Conservation (phyloP, 257 asterid genomes). For the Ophiorrhiza pumila region DNA sequence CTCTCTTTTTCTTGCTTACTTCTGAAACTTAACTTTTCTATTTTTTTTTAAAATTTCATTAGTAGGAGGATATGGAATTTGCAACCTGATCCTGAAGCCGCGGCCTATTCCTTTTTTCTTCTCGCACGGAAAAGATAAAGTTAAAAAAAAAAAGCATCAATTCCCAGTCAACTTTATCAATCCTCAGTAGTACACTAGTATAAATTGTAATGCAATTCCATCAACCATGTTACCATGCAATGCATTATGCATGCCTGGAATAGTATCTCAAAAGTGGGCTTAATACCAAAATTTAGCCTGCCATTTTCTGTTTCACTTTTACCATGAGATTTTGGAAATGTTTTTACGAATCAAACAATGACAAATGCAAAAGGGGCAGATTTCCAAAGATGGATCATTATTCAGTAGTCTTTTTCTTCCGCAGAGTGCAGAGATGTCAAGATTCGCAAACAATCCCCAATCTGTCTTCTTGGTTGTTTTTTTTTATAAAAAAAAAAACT, state of each 20-base stretch:
- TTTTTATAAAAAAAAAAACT: too few species aligned
- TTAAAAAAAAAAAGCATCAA: constrained; percentile 47
- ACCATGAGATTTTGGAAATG: not conserved
- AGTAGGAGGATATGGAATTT: constrained; percentile 6
- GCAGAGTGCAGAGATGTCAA: constrained; percentile 14
- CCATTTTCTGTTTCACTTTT: not conserved
- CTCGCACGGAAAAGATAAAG: constrained; percentile 58
- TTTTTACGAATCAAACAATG: not conserved
- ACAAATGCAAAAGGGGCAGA: constrained; percentile 2
- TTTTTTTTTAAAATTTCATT: constrained; percentile 7
- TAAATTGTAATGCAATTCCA: constrained; percentile 1
- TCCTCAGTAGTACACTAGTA: constrained; percentile 10
- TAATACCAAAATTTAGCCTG: not conserved
- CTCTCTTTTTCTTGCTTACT: constrained; percentile 24
- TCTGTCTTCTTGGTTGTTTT: constrained; percentile 10
- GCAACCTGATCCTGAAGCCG: constrained; percentile 16
- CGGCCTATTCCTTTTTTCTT: constrained; percentile 23
- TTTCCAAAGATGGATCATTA: constrained; percentile 20
- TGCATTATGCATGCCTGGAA: constrained; percentile 1
- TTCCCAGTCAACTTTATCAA: constrained; percentile 20
- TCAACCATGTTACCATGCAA: constrained; percentile 7
- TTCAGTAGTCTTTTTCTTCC: constrained; percentile 14
- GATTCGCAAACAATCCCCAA: constrained; percentile 7
- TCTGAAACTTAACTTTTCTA: constrained; percentile 22
- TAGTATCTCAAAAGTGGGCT: not conserved